phyloP scores from a whole-genome alignment of 2,329 filamentous ascomycete genomes.

The Alternaria rosae region DNA sequence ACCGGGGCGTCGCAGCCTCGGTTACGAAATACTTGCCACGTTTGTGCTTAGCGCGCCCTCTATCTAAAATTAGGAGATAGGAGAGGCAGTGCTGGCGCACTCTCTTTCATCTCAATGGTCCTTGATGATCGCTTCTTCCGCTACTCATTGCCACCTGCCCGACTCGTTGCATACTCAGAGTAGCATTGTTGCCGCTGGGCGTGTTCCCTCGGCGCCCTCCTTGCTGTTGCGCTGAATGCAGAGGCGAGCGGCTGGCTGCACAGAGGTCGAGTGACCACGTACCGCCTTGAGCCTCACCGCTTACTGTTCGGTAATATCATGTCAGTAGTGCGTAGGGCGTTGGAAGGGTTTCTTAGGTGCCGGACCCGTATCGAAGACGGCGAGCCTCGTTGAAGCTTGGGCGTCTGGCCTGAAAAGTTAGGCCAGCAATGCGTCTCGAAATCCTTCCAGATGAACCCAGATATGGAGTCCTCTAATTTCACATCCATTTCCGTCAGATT shows the following conservation, averaged over 20 bases:
- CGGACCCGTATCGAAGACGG: slow-evolving; percentile 25
- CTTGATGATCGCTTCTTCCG: slow-evolving; percentile 25
- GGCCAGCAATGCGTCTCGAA: slow-evolving; percentile 31
- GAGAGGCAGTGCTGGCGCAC: slow-evolving; percentile 35
- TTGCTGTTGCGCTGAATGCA: slow-evolving; percentile 9
- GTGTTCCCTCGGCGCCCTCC: slow-evolving; percentile 1
- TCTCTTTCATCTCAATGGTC: slow-evolving; percentile 20
- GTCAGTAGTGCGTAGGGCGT: slow-evolving; percentile 25
- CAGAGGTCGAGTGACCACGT: slow-evolving; percentile 20
- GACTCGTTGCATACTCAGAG: slow-evolving; percentile 12
- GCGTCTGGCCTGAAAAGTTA: slow-evolving; percentile 30
- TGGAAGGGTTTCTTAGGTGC: slow-evolving; percentile 29
- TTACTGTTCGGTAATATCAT: slow-evolving; percentile 24
- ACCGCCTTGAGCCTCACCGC: slow-evolving; percentile 21
- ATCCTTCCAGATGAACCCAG: slow-evolving; percentile 22
- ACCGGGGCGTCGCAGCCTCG: slow-evolving; percentile 15
- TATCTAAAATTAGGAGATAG: slow-evolving; percentile 43
- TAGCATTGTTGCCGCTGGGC: slow-evolving; percentile 7
- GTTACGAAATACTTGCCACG: slow-evolving; percentile 11
- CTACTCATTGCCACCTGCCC: slow-evolving; percentile 28
- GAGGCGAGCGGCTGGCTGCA: slow-evolving; percentile 26
- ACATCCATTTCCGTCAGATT: slow-evolving; percentile 34
- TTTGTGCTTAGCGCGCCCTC: slow-evolving; percentile 10
- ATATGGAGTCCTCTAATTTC: slow-evolving; percentile 23
- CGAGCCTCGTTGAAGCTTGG: slow-evolving; percentile 26